These are phyloP conservation scores for Chytridium lagenaria DNA, from an alignment of 371 early-diverging fungal species.

Conservation along the genomic window DNA sequence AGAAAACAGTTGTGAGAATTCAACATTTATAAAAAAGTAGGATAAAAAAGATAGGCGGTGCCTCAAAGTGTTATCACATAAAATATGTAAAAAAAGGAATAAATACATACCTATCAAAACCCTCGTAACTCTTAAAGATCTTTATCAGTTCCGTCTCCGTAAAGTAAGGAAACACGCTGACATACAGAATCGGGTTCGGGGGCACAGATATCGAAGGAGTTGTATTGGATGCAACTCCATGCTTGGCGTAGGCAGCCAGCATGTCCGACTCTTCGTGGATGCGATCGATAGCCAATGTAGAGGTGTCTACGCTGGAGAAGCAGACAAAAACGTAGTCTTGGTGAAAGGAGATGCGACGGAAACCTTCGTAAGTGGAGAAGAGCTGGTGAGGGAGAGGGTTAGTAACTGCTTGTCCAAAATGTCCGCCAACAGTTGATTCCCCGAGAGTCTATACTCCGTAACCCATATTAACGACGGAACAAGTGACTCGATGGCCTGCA, in stretches of 20 bases:
- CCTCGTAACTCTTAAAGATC: constrained; percentile 52
- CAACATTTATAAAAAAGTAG: too few species aligned
- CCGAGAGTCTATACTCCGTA: too few species aligned
- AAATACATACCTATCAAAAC: constrained; percentile 50
- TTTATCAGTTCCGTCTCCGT: constrained; percentile 50
- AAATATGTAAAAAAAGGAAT: too few species aligned
- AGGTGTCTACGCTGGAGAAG: constrained; percentile 38
- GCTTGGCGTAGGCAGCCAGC: constrained; percentile 56
- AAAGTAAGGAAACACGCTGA: constrained; percentile 52
- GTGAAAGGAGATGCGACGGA: constrained; percentile 52
- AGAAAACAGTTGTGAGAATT: too few species aligned
- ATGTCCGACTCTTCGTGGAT: constrained; percentile 51
- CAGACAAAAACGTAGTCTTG: constrained; percentile 53
- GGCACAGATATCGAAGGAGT: constrained; percentile 50
- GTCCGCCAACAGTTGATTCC: too few species aligned
- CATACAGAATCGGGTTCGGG: constrained; percentile 56
- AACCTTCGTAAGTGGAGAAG: constrained; percentile 43
- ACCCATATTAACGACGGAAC: too few species aligned
- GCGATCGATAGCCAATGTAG: constrained; percentile 47
- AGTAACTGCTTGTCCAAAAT: too few species aligned
- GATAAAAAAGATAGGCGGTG: too few species aligned
- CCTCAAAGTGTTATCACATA: too few species aligned
- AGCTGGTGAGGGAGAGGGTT: constrained; percentile 5
- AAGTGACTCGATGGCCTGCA: too few species aligned
- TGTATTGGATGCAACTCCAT: constrained; percentile 46